phyloP scores from a whole-genome alignment of 257 asterid species.

The Solanum peruvianum region DNA sequence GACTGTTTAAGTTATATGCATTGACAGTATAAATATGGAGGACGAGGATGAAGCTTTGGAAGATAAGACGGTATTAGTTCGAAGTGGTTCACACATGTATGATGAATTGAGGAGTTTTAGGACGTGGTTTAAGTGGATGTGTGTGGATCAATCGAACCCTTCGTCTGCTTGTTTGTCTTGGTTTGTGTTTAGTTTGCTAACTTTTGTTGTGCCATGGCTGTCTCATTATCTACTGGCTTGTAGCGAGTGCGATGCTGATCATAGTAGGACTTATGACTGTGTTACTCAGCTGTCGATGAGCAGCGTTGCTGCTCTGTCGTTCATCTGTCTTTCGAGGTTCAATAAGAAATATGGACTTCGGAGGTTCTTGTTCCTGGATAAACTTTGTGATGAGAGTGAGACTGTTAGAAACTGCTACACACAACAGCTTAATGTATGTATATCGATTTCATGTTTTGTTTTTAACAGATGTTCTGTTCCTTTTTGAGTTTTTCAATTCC shows the following conservation, averaged over 20 bases:
- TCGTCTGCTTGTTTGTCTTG: conserved; percentile 61
- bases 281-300: conserved; percentile 85
- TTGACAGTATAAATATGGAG: conserved; percentile 4
- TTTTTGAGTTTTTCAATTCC: not conserved
- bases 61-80: not conserved
- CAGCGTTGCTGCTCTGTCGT: conserved; percentile 58
- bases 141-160: conserved; percentile 72
- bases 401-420: conserved; percentile 73
- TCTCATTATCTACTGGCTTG: conserved; percentile 79
- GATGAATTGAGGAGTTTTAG: conserved; percentile 76
- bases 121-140: conserved; percentile 79
- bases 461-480: not conserved
- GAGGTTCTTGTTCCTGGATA: conserved; percentile 73
- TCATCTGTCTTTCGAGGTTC: conserved; percentile 51
- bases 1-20: not conserved
- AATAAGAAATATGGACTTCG: conserved; percentile 58
- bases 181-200: conserved; percentile 43
- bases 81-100: conserved; percentile 47
- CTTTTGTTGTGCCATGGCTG: conserved; percentile 51
- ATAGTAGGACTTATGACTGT: conserved; percentile 55
- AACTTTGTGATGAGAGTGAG: conserved; percentile 81
- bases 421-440: conserved; percentile 52
- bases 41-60: not conserved
- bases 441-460: not conserved
- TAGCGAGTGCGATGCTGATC: conserved; percentile 53